Conservation (phyloP, 2,329 filamentous ascomycete genomes). For the Macroventuria anomochaeta region DNA sequence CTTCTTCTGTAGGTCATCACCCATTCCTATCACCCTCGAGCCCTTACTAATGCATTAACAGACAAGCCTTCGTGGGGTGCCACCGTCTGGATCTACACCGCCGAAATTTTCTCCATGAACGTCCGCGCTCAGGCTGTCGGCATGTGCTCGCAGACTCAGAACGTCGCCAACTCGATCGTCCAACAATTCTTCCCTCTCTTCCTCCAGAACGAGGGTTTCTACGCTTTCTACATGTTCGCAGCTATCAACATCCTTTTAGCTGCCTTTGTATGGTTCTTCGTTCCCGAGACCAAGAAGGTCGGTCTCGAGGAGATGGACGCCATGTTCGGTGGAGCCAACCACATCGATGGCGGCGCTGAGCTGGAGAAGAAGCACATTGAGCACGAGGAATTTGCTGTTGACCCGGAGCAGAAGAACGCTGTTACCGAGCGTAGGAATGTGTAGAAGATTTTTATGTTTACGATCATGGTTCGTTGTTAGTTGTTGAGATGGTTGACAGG, state of each 20-base stretch:
- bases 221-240: constrained; percentile 63
- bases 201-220: constrained; percentile 64
- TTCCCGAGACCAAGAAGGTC: constrained; percentile 55
- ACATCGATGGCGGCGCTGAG: constrained; percentile 61
- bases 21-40: not conserved
- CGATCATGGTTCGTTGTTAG: not conserved
- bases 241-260: constrained; percentile 54
- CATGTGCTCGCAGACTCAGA: constrained; percentile 64
- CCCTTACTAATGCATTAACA: constrained; percentile 38
- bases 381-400: constrained; percentile 30
- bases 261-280: constrained; percentile 51
- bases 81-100: constrained; percentile 74
- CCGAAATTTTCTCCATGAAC: constrained; percentile 74
- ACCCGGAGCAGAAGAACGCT: constrained; percentile 29
- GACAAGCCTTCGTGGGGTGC: constrained; percentile 74
- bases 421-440: constrained; percentile 18
- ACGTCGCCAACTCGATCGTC: constrained; percentile 71
- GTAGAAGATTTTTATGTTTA: constrained; percentile 1
- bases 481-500: not conserved
- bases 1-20: constrained; percentile 60
- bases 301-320: constrained; percentile 63
- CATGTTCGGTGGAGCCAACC: constrained; percentile 63
- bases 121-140: constrained; percentile 74
- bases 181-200: constrained; percentile 75
- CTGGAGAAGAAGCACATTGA: constrained; percentile 51